Evolutionary conservation across 805 yeast genomes (phyloP).

Genomic region (Kodamaea neixiangensis): DNA sequence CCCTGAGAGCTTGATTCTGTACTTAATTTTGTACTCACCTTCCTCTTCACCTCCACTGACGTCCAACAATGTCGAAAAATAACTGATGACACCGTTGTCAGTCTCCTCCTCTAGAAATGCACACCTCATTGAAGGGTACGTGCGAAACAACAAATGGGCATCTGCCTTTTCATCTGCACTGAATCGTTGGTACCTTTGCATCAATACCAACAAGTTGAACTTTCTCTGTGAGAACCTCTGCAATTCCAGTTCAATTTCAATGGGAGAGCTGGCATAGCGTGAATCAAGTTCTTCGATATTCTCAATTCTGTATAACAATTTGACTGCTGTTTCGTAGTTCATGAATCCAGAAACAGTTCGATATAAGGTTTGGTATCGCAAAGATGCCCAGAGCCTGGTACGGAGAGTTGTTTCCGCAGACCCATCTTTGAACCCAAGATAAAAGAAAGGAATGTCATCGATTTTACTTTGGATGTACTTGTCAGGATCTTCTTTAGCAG

Average conservation of each 20-base stretch:
- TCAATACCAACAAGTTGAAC: conserved; percentile 77
- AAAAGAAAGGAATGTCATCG: conserved; percentile 68
- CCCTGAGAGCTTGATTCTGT: conserved; percentile 78
- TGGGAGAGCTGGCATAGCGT: neutral
- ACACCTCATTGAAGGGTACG: conserved; percentile 68
- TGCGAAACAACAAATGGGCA: conserved; percentile 63
- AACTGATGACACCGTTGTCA: conserved; percentile 45
- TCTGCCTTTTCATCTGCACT: conserved; percentile 65
- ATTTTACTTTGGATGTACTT: neutral
- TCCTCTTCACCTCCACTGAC: conserved; percentile 32
- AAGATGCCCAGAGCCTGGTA: conserved; percentile 86
- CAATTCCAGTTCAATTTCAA: conserved; percentile 12
- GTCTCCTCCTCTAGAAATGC: conserved; percentile 54
- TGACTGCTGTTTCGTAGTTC: conserved; percentile 75
- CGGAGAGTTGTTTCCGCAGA: conserved; percentile 63
- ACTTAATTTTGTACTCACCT: conserved; percentile 43
- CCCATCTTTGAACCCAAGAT: conserved; percentile 71
- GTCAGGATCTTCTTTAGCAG: conserved; percentile 6
- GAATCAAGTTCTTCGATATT: conserved; percentile 39
- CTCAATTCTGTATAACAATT: conserved; percentile 67
- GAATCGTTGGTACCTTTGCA: conserved; percentile 81
- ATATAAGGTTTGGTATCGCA: conserved; percentile 79
- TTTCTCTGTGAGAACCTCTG: conserved; percentile 60
- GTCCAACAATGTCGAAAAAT: conserved; percentile 62
- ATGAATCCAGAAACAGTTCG: conserved; percentile 82